Base-by-base conservation (phyloP, 192 early-diverging fungal genomes). In the Mortierella claussenii region DNA sequence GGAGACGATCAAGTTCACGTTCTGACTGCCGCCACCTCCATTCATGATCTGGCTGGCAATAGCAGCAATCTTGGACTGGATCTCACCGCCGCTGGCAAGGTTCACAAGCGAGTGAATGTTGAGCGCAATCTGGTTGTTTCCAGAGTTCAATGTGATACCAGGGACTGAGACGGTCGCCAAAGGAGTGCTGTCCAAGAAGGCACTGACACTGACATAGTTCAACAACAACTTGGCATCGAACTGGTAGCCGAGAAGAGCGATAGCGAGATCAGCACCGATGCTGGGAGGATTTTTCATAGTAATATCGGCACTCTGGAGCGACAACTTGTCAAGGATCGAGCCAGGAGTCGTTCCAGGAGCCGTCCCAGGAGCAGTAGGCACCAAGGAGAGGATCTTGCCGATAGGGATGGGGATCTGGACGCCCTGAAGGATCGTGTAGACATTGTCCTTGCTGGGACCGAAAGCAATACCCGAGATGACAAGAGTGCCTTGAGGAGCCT, bases 251-350 rank as follows among this genome's bases (percentile, higher is more conserved):
- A 57, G 45, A n/a, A 71, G 34, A 15, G 69, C 69, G 40, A 71
- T 34, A n/a, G 30, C 69, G 21, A 71, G 40, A 51, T 71, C 69
- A 37, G 69, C 69, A 71, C 69, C 69, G 28, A 71, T 58, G 34
- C 69, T 71, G 36, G 69, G 69, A 49, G 69, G 69, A 54, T 57
- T 71, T 46, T 71, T 71, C 60, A 71, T 63, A 55, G 62, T 71
- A 43, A 71, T 71, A 43, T 71, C 60, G 7, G 60, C 54, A 18
- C 60, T 71, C 46, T 71, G 27, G 40, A 71, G 69, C 3, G 60
- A 36, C 28, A 71, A 26, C 24, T 54, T 55, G 40, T 61, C 42
- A 18, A 71, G 20, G 60, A 71, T 47, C 53, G 69, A 71, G 30
- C 50, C 45, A 4, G 53, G 28, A 33, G 36, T 57, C 21, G 53